A percentile compares a stretch with the other conserved stretches of the same genome.
Evolutionary conservation across 2,329 filamentous ascomycete species (phyloP).

Genomic region (Fusarium xyrophilum): DNA sequence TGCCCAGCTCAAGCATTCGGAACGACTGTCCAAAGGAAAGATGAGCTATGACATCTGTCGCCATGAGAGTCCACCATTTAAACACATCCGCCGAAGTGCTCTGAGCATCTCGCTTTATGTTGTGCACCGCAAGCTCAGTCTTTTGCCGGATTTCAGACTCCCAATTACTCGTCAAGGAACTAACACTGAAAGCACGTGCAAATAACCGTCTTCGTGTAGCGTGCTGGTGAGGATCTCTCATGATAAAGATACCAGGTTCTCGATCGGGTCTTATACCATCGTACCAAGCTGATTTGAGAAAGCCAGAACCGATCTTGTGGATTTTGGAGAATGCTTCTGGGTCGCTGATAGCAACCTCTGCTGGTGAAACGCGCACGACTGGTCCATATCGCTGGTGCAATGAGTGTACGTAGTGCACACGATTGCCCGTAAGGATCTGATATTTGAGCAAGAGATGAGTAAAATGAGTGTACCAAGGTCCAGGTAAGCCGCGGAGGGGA

Average conservation of each 20-base stretch:
- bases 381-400: background rate
- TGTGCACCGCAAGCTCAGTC: background rate
- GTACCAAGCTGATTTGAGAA: constrained; percentile 26
- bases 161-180: constrained; percentile 5
- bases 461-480: constrained; percentile 15
- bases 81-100: constrained; percentile 3
- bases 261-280: background rate
- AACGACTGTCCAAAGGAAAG: constrained; percentile 26
- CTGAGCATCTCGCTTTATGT: background rate
- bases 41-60: constrained; percentile 21
- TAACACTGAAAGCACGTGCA: constrained; percentile 17
- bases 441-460: constrained; percentile 11
- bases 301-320: constrained; percentile 24
- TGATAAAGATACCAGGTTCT: constrained; percentile 9
- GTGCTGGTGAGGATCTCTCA: constrained; percentile 17
- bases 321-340: constrained; percentile 9
- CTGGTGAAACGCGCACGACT: background rate
- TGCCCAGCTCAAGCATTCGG: constrained; percentile 16
- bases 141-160: constrained; percentile 7
- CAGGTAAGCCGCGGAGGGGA: background rate
- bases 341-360: constrained; percentile 10
- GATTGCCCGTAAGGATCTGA: background rate
- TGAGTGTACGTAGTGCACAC: constrained; percentile 15
- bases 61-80: constrained; percentile 33
- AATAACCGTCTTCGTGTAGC: constrained; percentile 10